These are phyloP conservation scores for Acacia concinna DNA, from an alignment of 331 rosid genomes.

Conservation along the genomic window DNA sequence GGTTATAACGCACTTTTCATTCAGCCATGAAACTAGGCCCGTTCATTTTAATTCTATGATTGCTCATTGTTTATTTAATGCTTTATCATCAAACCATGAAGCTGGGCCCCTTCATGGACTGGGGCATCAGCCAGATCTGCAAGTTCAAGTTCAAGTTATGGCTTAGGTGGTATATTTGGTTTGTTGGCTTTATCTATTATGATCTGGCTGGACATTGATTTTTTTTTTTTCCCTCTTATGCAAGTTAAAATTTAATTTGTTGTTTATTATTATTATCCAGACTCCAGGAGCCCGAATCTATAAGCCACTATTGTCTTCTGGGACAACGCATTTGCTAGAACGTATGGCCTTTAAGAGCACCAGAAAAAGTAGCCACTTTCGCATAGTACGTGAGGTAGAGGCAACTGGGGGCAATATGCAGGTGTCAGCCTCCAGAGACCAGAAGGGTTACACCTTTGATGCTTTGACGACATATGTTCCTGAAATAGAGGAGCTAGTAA, in stretches of 20 bases:
- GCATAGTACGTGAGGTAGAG: constrained; percentile 84
- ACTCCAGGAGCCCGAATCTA: constrained; percentile 72
- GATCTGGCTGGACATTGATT: not conserved
- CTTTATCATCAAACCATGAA: constrained; percentile 31
- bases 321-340: constrained; percentile 79
- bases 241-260: not conserved
- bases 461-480: constrained; percentile 87
- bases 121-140: constrained; percentile 59
- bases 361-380: constrained; percentile 72
- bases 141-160: constrained; percentile 62
- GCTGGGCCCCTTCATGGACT: constrained; percentile 52
- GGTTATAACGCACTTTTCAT: not conserved
- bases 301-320: constrained; percentile 71
- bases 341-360: constrained; percentile 91
- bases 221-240: not conserved
- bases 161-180: constrained; percentile 64
- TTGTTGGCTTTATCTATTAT: constrained; percentile 1
- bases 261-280: constrained; percentile 48
- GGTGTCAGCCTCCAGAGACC: constrained; percentile 84
- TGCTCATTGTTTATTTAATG: constrained; percentile 9
- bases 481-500: constrained; percentile 88
- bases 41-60: constrained; percentile 14
- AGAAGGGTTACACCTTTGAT: constrained; percentile 85
- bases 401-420: constrained; percentile 87
- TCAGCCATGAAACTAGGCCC: too few relatives aligned